Conservation (phyloP, 163 green algal genomes). For the Chlamydomonas reinhardtii region DNA sequence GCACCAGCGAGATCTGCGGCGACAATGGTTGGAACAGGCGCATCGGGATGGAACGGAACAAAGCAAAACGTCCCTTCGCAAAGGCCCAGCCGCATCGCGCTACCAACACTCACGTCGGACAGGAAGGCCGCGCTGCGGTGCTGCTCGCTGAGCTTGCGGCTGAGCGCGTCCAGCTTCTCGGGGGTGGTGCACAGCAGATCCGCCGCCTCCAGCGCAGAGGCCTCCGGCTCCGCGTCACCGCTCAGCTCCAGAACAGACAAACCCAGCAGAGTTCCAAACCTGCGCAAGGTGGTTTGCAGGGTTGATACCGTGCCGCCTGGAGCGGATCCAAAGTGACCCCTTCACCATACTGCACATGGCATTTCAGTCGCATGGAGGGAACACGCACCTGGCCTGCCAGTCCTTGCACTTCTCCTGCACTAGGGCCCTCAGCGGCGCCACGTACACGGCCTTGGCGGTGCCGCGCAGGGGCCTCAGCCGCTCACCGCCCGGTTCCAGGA, state of each 20-base stretch:
- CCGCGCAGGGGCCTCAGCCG: slow-evolving; percentile 14
- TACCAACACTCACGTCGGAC: slow-evolving; percentile 8
- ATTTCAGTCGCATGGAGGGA: too few relatives aligned
- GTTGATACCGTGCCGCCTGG: too few relatives aligned
- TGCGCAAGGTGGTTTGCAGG: slow-evolving; percentile 28
- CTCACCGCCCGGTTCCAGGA: slow-evolving; percentile 35
- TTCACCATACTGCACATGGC: too few relatives aligned
- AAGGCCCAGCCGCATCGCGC: too few relatives aligned
- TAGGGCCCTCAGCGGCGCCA: slow-evolving; percentile 75
- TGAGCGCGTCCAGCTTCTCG: slow-evolving; percentile 88
- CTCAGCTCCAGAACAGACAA: slow-evolving; percentile 74
- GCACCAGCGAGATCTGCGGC: slow-evolving; percentile 79
- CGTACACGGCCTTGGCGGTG: slow-evolving; percentile 65
- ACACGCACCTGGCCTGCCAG: slow-evolving; percentile 61
- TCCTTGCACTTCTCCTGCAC: slow-evolving; percentile 80
- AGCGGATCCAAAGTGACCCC: too few relatives aligned
- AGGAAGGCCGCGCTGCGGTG: slow-evolving; percentile 36
- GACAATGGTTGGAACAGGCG: too few relatives aligned
- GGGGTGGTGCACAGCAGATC: slow-evolving; percentile 95
- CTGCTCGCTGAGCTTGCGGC: slow-evolving; percentile 26
- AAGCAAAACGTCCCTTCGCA: too few relatives aligned
- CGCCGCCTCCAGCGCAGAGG: slow-evolving; percentile 70
- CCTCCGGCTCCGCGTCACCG: slow-evolving; percentile 73
- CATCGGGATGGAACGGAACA: too few relatives aligned
- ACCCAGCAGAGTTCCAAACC: slow-evolving; percentile 64